phyloP scores from a whole-genome alignment of 208 protist genomes.

The Wallacemonas rigidus region DNA sequence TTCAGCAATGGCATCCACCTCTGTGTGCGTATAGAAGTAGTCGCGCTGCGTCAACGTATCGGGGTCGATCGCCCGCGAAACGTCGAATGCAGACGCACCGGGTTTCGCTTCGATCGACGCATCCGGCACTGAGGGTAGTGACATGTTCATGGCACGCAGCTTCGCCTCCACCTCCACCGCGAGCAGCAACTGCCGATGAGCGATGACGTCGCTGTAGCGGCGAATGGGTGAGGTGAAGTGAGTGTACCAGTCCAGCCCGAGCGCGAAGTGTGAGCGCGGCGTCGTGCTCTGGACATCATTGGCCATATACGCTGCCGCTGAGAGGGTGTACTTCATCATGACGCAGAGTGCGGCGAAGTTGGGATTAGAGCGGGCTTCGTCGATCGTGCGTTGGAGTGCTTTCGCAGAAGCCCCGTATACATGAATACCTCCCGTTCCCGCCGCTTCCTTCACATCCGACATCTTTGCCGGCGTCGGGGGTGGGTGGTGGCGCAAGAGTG shows the following conservation, averaged over 20 bases:
- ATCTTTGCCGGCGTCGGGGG: conserved; percentile 55
- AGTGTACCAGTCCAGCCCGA: conserved; percentile 89
- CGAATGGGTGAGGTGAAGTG: conserved; percentile 96
- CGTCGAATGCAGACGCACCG: conserved; percentile 15
- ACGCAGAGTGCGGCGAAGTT: conserved; percentile 57
- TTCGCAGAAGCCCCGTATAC: conserved; percentile 44
- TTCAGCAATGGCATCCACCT: conserved; percentile 60
- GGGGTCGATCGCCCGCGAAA: conserved; percentile 39
- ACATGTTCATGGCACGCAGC: conserved; percentile 34
- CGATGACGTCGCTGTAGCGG: conserved; percentile 92
- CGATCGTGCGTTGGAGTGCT: conserved; percentile 52
- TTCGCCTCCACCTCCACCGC: conserved; percentile 78
- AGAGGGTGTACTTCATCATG: conserved; percentile 76
- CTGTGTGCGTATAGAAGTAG: conserved; percentile 47
- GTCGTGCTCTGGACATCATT: conserved; percentile 44
- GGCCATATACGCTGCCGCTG: conserved; percentile 78
- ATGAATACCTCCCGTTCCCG: conserved; percentile 35
- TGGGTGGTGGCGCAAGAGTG: conserved; percentile 82
- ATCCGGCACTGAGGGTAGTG: conserved; percentile 24
- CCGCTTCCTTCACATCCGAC: conserved; percentile 23
- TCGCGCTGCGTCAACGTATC: conserved; percentile 34
- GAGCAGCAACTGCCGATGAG: conserved; percentile 86
- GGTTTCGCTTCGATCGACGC: conserved; percentile 18
- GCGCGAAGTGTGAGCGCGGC: conserved; percentile 83
- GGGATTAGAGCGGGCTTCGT: conserved; percentile 25